These are phyloP conservation scores for Neurospora crassa DNA, from an alignment of 2,329 filamentous ascomycete species.

Conservation along the genomic window DNA sequence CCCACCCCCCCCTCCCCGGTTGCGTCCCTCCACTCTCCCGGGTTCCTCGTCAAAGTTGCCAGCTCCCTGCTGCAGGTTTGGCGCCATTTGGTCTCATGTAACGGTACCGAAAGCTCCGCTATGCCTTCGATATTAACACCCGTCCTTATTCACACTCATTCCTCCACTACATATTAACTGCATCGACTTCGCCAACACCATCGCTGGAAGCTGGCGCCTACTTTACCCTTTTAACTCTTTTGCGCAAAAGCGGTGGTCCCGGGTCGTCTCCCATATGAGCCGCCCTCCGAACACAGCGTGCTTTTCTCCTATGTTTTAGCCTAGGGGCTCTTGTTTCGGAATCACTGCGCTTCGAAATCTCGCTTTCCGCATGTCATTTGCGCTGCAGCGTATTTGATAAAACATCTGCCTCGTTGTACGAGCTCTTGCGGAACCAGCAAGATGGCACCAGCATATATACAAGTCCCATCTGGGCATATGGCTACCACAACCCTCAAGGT, in stretches of 20 bases:
- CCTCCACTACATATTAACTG: not conserved
- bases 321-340: not conserved
- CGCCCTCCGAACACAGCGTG: not conserved
- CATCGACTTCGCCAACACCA: conserved; percentile 3
- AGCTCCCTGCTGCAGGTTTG: not conserved
- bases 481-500: conserved; percentile 86
- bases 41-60: not conserved
- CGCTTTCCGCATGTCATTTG: not conserved
- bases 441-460: conserved; percentile 44
- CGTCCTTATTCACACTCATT: not conserved
- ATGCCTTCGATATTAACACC: not conserved
- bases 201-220: conserved; percentile 13
- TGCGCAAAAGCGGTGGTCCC: not conserved
- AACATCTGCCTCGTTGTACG: not conserved
- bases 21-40: not conserved
- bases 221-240: conserved; percentile 3
- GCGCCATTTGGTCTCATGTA: not conserved
- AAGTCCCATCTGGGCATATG: conserved; percentile 52
- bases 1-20: not conserved
- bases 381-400: not conserved
- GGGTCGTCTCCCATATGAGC: not conserved
- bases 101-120: not conserved
- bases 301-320: not conserved
- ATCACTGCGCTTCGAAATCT: not conserved
- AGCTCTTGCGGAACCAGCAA: not conserved